These are phyloP conservation scores for Rhizopogon sp. DNA, from an alignment of 768 basidiomycete genomes.

Conservation along the genomic window DNA sequence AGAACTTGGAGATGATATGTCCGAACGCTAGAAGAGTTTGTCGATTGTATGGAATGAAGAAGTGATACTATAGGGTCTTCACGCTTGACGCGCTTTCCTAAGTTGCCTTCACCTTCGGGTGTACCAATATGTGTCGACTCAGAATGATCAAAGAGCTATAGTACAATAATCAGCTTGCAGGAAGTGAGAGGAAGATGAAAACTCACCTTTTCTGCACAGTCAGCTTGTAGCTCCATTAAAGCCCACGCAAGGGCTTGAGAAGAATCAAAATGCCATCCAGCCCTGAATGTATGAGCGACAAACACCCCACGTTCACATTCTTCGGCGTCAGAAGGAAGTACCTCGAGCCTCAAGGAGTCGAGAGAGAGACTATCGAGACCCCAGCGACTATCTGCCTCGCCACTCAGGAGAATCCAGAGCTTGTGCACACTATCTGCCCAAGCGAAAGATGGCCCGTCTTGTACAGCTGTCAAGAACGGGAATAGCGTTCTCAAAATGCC, in stretches of 20 bases:
- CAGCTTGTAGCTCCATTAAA: slow-evolving; percentile 73
- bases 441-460: slow-evolving; percentile 28
- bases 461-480: slow-evolving; percentile 54
- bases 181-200: background rate
- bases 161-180: slow-evolving; percentile 1
- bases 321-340: slow-evolving; percentile 12
- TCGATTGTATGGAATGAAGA: slow-evolving; percentile 41
- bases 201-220: slow-evolving; percentile 64
- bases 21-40: slow-evolving; percentile 28
- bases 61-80: slow-evolving; percentile 59
- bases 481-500: slow-evolving; percentile 68
- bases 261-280: slow-evolving; percentile 67
- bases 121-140: slow-evolving; percentile 46
- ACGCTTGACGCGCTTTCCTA: slow-evolving; percentile 47
- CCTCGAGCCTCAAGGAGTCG: slow-evolving; percentile 57
- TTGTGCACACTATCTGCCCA: slow-evolving; percentile 44
- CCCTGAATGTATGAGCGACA: slow-evolving; percentile 58
- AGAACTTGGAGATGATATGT: slow-evolving; percentile 66
- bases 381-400: slow-evolving; percentile 60
- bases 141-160: slow-evolving; percentile 58
- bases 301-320: slow-evolving; percentile 39
- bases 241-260: slow-evolving; percentile 76
- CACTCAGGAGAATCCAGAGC: slow-evolving; percentile 52
- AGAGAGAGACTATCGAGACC: slow-evolving; percentile 63
- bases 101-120: slow-evolving; percentile 21